Percentiles rank a stretch among this genome's conserved stretches.
Conservation (phyloP, 2,329 filamentous ascomycete species). For the Lizonia empirigonia region DNA sequence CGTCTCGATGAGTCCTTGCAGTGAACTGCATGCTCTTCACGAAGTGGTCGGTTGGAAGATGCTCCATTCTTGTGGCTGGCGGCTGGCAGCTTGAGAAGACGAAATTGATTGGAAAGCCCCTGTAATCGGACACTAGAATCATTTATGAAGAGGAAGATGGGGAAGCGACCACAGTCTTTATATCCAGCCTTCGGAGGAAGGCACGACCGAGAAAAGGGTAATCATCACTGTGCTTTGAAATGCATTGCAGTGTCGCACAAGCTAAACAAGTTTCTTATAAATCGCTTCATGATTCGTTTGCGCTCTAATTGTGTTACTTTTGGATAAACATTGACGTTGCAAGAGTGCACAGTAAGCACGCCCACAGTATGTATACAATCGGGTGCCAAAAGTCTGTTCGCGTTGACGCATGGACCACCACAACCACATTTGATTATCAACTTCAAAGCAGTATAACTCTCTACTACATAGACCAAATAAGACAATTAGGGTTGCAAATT, state of each 20-base stretch:
- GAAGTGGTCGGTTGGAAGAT: conserved; percentile 25
- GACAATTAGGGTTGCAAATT: too few relatives aligned
- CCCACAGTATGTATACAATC: too few relatives aligned
- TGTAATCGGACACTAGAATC: too few relatives aligned
- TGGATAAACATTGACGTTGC: not conserved
- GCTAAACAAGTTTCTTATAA: not conserved
- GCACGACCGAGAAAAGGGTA: not conserved
- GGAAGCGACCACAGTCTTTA: not conserved
- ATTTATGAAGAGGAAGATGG: not conserved
- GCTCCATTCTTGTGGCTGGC: conserved; percentile 8
- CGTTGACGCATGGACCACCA: too few relatives aligned
- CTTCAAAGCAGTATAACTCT: too few relatives aligned
- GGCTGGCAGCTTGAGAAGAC: too few relatives aligned
- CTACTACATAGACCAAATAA: too few relatives aligned
- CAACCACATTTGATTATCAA: too few relatives aligned
- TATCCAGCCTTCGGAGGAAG: not conserved
- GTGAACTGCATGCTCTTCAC: conserved; percentile 25
- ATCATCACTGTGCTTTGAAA: not conserved
- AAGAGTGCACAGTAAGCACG: not conserved
- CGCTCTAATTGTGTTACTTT: too few relatives aligned
- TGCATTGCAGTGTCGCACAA: not conserved
- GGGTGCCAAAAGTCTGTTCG: too few relatives aligned
- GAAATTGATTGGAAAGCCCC: too few relatives aligned
- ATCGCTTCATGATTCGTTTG: not conserved
- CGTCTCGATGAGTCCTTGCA: conserved; percentile 37